Evolutionary conservation across 306 rosid genomes (phyloP).

Genomic region (Carpinus viminea): DNA sequence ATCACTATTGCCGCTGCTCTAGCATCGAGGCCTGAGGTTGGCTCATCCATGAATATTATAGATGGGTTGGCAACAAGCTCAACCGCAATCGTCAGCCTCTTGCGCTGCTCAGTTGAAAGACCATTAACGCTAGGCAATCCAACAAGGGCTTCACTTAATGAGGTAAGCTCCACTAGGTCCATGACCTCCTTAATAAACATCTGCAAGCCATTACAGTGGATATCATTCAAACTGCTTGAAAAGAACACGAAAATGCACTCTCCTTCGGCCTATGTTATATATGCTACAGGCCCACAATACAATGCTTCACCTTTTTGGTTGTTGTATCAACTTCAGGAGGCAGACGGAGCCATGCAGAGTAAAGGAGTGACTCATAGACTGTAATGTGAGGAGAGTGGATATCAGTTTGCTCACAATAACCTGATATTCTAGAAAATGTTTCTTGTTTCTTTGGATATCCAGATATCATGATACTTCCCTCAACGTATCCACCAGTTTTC

Average conservation of each 20-base stretch:
- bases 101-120: slow-evolving; percentile 82
- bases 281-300: too few relatives aligned
- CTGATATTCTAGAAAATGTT: slow-evolving; percentile 84
- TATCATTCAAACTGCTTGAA: neutral
- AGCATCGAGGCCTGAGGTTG: slow-evolving; percentile 98
- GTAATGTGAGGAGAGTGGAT: slow-evolving; percentile 88
- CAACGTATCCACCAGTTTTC: slow-evolving; percentile 78
- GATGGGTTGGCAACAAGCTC: slow-evolving; percentile 96
- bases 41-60: slow-evolving; percentile 96
- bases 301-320: slow-evolving; percentile 53
- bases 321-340: slow-evolving; percentile 56
- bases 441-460: slow-evolving; percentile 72
- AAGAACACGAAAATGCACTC: too few relatives aligned
- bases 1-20: slow-evolving; percentile 96
- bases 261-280: too few relatives aligned
- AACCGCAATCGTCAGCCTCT: slow-evolving; percentile 83
- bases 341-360: slow-evolving; percentile 82
- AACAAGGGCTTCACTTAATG: slow-evolving; percentile 72
- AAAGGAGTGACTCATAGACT: slow-evolving; percentile 72
- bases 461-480: slow-evolving; percentile 64
- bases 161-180: slow-evolving; percentile 79
- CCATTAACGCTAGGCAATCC: slow-evolving; percentile 83
- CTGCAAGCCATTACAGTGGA: slow-evolving; percentile 29
- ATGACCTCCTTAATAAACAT: slow-evolving; percentile 88
- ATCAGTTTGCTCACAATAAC: slow-evolving; percentile 92